phyloP scores from a whole-genome alignment of 2,329 filamentous ascomycete species.

The Botrytis elliptica region DNA sequence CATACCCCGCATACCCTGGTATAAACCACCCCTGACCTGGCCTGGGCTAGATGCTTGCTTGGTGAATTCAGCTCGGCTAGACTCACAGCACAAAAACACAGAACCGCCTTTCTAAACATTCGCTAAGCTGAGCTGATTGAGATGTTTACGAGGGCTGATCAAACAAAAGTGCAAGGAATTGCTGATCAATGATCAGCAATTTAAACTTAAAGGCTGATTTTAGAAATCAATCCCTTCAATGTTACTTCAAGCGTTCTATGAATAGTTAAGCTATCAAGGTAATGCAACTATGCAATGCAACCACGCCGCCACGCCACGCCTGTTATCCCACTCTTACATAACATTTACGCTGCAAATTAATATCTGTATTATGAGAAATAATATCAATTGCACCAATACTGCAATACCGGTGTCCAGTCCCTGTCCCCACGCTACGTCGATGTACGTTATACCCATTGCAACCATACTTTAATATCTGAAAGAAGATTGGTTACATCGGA shows the following conservation, averaged over 20 bases:
- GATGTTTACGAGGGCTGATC: not conserved
- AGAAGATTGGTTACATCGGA: not conserved
- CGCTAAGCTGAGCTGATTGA: not conserved
- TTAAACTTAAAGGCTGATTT: not conserved
- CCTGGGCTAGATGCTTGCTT: not conserved
- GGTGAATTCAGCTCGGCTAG: not conserved
- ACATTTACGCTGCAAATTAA: not conserved
- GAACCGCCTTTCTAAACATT: not conserved
- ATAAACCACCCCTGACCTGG: not conserved
- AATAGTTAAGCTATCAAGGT: not conserved
- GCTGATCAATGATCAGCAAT: not conserved
- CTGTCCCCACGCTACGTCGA: not conserved
- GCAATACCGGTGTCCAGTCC: not conserved
- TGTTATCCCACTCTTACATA: not conserved
- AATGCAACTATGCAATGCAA: not conserved
- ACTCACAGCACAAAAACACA: not conserved
- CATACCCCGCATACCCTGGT: slow-evolving; percentile 1
- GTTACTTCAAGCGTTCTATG: not conserved
- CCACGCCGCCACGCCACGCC: not conserved
- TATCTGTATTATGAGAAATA: not conserved
- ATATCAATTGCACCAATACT: not conserved
- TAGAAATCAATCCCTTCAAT: not conserved
- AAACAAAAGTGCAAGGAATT: not conserved
- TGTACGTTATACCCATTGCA: not conserved
- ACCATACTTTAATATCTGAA: not conserved